Conservation (phyloP, 306 rosid species). For the Fagus sylvatica region DNA sequence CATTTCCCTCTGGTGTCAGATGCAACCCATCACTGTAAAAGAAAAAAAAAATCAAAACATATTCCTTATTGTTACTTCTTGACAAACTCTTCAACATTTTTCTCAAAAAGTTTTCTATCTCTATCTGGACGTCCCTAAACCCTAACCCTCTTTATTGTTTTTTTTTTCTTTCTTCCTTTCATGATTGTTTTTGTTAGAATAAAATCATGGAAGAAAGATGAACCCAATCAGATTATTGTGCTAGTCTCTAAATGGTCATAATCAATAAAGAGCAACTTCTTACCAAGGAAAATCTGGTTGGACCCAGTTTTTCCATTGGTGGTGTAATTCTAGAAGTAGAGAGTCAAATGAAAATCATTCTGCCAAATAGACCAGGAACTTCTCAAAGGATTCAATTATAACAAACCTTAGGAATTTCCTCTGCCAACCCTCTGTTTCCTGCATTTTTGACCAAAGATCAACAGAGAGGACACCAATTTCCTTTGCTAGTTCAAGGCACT, state of each 20-base stretch:
- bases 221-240: background rate
- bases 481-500: slow-evolving; percentile 66
- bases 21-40: slow-evolving; percentile 82
- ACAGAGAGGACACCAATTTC: slow-evolving; percentile 56
- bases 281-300: background rate
- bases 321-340: background rate
- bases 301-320: background rate
- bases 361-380: background rate
- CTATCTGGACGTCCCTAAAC: background rate
- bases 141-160: no score
- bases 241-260: background rate
- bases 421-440: slow-evolving; percentile 92
- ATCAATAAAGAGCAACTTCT: background rate
- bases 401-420: slow-evolving; percentile 76
- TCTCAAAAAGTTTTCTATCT: background rate
- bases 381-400: slow-evolving; percentile 7
- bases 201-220: background rate
- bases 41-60: slow-evolving; percentile 3
- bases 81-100: slow-evolving; percentile 12
- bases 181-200: background rate
- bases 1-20: slow-evolving; percentile 81
- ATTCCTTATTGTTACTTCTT: background rate
- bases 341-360: background rate
- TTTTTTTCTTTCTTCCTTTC: no score
- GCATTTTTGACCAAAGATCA: slow-evolving; percentile 91